Evolutionary conservation across 2,329 filamentous ascomycete species (phyloP).

Genomic region (Aspergillus sclerotialis): DNA sequence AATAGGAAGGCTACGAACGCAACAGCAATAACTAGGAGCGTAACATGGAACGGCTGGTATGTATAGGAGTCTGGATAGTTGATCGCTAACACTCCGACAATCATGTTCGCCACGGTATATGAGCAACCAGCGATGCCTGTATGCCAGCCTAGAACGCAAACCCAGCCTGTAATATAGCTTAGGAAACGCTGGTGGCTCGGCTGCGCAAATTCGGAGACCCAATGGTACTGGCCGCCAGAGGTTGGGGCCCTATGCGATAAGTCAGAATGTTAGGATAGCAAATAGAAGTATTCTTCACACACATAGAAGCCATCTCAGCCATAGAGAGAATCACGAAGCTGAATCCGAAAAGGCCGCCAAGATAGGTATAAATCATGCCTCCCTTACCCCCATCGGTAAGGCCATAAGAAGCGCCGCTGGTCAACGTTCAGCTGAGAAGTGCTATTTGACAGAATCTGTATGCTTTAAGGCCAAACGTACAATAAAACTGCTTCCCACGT

Average conservation of each 20-base stretch:
- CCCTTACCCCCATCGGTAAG: conserved; percentile 45
- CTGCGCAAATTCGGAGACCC: conserved; percentile 30
- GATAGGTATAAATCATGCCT: conserved; percentile 48
- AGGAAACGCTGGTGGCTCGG: conserved; percentile 24
- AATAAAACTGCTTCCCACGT: conserved; percentile 25
- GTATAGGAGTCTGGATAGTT: conserved; percentile 18
- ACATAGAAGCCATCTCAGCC: conserved; percentile 47
- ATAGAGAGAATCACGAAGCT: conserved; percentile 36
- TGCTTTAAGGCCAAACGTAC: no score
- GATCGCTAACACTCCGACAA: conserved; percentile 26
- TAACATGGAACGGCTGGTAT: conserved; percentile 23
- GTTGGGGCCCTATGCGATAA: conserved; percentile 29
- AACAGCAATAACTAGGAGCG: conserved; percentile 18
- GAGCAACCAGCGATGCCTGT: conserved; percentile 17
- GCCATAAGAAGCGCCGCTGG: conserved; percentile 7
- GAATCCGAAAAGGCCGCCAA: conserved; percentile 43
- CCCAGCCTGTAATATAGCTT: conserved; percentile 25
- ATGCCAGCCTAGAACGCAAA: conserved; percentile 24
- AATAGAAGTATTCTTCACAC: conserved; percentile 4
- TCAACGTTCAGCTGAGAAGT: no score
- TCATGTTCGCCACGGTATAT: conserved; percentile 25
- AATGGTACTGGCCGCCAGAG: conserved; percentile 30
- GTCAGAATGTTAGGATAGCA: no score
- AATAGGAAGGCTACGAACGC: conserved; percentile 18
- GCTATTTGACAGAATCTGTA: no score